Percentiles rank a stretch among this genome's conserved stretches.
Evolutionary conservation across 2,329 filamentous ascomycete genomes (phyloP).

Genomic region (Penicillium sp.): DNA sequence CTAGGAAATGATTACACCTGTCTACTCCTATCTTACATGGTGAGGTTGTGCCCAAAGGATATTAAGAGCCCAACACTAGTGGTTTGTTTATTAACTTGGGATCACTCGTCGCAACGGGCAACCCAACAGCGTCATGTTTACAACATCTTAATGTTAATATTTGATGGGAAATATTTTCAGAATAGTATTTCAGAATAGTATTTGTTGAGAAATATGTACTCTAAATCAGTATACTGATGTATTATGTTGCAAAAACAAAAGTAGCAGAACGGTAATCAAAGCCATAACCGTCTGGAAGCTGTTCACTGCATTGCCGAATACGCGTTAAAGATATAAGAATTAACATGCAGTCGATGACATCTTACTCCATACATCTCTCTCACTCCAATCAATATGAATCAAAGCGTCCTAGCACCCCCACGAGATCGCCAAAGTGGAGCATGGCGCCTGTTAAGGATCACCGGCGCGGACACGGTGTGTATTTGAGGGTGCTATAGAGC

Average conservation of each 20-base stretch:
- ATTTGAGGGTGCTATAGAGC: not conserved
- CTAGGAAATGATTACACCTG: not conserved
- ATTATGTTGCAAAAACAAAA: not conserved
- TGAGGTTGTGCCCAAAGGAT: slow-evolving; percentile 13
- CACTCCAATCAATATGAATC: slow-evolving; percentile 1
- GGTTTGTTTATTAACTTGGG: slow-evolving; percentile 14
- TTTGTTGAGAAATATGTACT: not conserved
- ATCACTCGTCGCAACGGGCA: slow-evolving; percentile 22
- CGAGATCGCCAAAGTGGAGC: slow-evolving; percentile 9
- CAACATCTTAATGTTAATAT: not conserved
- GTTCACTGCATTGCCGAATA: not conserved
- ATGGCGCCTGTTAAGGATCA: not conserved
- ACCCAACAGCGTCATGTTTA: slow-evolving; percentile 13
- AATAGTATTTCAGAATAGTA: not conserved
- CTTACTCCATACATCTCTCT: not conserved
- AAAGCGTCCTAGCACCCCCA: not conserved
- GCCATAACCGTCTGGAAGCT: not conserved
- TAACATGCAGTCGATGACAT: not conserved
- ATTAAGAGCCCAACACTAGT: slow-evolving; percentile 12
- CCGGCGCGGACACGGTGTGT: not conserved
- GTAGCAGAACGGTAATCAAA: not conserved
- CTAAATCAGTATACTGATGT: no score
- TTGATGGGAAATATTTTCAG: not conserved
- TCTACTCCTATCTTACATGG: not conserved
- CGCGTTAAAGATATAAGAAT: not conserved